These are phyloP conservation scores for Leccinum pseudoinsigne DNA, from an alignment of 1,284 basidiomycete species.

Conservation along the genomic window DNA sequence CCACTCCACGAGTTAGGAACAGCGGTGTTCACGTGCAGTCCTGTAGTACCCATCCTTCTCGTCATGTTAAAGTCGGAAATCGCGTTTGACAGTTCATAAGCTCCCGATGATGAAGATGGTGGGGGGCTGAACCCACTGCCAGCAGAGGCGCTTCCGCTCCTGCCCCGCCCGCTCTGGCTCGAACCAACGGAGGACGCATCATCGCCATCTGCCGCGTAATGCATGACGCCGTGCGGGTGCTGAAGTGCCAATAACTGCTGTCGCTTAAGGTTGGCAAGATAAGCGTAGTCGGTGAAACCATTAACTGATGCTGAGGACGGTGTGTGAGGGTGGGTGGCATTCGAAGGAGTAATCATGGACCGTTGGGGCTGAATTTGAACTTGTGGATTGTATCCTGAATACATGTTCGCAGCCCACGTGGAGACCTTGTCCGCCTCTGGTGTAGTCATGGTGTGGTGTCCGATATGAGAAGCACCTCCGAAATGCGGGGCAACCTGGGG, in stretches of 20 bases:
- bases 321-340: conserved; percentile 29
- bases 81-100: conserved; percentile 39
- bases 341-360: conserved; percentile 37
- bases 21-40: conserved; percentile 29
- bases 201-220: conserved; percentile 39
- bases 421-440: conserved; percentile 33
- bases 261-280: conserved; percentile 35
- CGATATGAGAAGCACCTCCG: conserved; percentile 14
- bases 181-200: conserved; percentile 45
- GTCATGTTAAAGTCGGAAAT: conserved; percentile 25
- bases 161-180: conserved; percentile 33
- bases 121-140: conserved; percentile 39
- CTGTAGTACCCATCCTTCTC: conserved; percentile 27
- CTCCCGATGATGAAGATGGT: conserved; percentile 25
- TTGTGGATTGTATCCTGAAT: conserved; percentile 32
- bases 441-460: conserved; percentile 22
- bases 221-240: conserved; percentile 25
- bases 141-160: conserved; percentile 40
- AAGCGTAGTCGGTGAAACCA: conserved; percentile 31
- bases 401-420: conserved; percentile 34
- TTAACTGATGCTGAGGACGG: conserved; percentile 16
- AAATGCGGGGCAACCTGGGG: conserved; percentile 27
- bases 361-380: conserved; percentile 28
- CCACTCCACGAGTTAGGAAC: conserved; percentile 23
- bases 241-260: conserved; percentile 35